Base-by-base conservation (phyloP, 768 basidiomycete genomes). In the Amanita thiersii region DNA sequence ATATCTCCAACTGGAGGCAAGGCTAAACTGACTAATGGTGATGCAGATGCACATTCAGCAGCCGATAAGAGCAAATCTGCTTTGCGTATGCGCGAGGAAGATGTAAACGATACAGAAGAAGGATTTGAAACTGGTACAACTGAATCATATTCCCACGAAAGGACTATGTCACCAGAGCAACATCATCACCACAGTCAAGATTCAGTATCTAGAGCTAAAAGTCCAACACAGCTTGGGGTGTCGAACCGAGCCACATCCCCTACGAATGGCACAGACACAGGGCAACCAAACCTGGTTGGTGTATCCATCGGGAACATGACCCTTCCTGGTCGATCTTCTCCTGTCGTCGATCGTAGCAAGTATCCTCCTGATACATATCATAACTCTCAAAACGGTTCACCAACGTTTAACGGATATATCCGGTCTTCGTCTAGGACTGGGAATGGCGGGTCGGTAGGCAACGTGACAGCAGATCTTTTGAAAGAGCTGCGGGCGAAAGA, bases 401-500 rank as follows among this genome's bases (percentile, higher is more conserved):
- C 77, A 4, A 62, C 63, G 4, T 52, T 60, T 20, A 82, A 78
- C 43, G 75, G 73, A 9, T 70, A 68, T 49, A 52, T 57, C 23
- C 64, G 71, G 14, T 63, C 68, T 29, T 62, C 66, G 17, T 66
- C 71, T 2, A 58, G 68, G 19, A 53, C 57, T 12, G 63, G 56
- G 11, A 62, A 66, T 36, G 34, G 42, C 7, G 65, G 78, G 0
- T 86, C 85, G 7, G 73, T 81, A 0, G 75, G 80, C 4, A 86
- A 77, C 55, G 69, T 83, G 14, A 70, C 82, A 2, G 77, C 82
- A 9, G 91, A 93, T 53, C 60, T 90, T 46, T 62, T 87, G 32
- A 71, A 79, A 29, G 89, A 92, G 51, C 63, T 92, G 46, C 90
- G 86, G 59, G 72, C 73, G 25, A 90, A 85, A 57, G 91, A 93